Base-by-base conservation (phyloP, 2,329 filamentous ascomycete species). In the Claviceps sorghi region DNA sequence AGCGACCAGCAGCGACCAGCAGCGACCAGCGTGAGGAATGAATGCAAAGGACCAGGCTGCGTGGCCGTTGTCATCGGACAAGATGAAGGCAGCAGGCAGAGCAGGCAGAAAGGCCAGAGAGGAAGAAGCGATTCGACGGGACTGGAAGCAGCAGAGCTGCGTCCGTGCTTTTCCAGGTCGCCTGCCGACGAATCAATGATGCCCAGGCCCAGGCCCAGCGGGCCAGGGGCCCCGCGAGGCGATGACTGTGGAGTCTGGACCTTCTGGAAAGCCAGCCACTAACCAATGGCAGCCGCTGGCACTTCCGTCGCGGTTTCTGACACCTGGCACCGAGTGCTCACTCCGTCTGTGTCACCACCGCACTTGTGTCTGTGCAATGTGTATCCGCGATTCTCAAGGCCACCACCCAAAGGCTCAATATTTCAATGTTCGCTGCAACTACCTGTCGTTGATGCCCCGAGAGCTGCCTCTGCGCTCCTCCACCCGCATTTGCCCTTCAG, bases 21-120 rank as follows among this genome's bases (percentile, higher is more conserved):
- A n/a, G 36, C 36, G 7, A n/a, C 36, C 29, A 21, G 30, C 42
- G 19, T 43, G 10, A 30, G 21, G n/a, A 51, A 22, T 47, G 10
- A 26, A 19, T 42, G 30, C 44, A 15, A 34, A 40, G 43, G 52
- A 34, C 32, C 22, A 52, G 30, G 50, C 52, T 41, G 40, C 50
- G 43, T 38, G 51, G 36, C 45, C 50, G 42, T 52, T 36, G 48
- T 51, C 38, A 54, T 51, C 29, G 50, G 49, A 34, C 17, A n/a
- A 41, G 45, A 13, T 13, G 30, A 53, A 48, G 26, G 9, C n/a
- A 47, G 32, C 17, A 15, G 41, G n/a, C 40, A 36, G 34, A 47
- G 32, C 17, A 15, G 41, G n/a, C 40, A 36, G 34, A 53, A 10
- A 5, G 19, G 40, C n/a, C 40, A 43, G 34, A 53, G 13, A 5